Percentiles rank a stretch among this genome's conserved stretches.
Conservation (phyloP, 2,329 filamentous ascomycete genomes). For the Akanthomyces lecanii region DNA sequence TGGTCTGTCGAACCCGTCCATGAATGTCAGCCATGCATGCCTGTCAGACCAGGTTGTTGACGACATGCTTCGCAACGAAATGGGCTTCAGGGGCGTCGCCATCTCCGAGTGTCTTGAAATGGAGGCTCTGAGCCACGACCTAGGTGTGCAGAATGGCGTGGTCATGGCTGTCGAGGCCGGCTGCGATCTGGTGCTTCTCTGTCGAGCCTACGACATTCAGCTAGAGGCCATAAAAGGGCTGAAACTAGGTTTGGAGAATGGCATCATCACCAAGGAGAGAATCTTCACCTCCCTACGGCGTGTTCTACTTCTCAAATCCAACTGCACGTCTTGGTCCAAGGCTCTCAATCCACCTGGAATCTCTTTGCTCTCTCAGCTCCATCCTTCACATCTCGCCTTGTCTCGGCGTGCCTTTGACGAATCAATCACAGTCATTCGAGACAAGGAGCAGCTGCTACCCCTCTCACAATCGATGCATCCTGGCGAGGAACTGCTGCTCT, state of each 20-base stretch:
- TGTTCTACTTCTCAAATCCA: conserved; percentile 75
- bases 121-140: conserved; percentile 92
- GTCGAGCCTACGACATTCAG: conserved; percentile 81
- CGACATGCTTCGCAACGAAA: conserved; percentile 78
- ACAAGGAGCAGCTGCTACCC: conserved; percentile 80
- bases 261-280: conserved; percentile 75
- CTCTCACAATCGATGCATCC: conserved; percentile 75
- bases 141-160: conserved; percentile 93
- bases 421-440: conserved; percentile 88
- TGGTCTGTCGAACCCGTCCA: conserved; percentile 82
- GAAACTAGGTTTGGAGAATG: conserved; percentile 84
- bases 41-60: conserved; percentile 91
- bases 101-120: conserved; percentile 96
- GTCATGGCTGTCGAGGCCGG: conserved; percentile 97
- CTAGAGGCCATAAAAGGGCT: conserved; percentile 87
- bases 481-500: conserved; percentile 81
- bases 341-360: conserved; percentile 84
- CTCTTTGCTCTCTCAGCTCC: conserved; percentile 70
- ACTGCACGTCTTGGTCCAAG: conserved; percentile 85
- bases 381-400: conserved; percentile 74
- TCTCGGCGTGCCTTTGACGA: conserved; percentile 85
- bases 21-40: conserved; percentile 95
- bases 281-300: conserved; percentile 76
- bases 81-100: conserved; percentile 86
- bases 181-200: conserved; percentile 86